Conservation (phyloP, 225 moss, liverwort and hornwort genomes). For the Physcomitrellopsis africana region DNA sequence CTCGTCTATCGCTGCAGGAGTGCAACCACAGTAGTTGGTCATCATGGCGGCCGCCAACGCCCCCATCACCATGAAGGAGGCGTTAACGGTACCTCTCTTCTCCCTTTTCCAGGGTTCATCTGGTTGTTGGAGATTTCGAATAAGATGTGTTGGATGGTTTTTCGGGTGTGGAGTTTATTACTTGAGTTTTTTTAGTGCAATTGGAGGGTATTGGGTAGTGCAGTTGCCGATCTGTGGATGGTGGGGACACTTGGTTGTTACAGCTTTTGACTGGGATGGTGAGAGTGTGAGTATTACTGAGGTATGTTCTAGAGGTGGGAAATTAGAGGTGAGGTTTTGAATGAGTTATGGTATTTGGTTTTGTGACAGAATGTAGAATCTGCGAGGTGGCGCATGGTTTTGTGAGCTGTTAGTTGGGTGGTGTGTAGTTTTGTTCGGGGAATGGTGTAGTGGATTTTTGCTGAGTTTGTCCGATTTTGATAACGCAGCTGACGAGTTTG, state of each 20-base stretch:
- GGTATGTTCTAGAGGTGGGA: not conserved
- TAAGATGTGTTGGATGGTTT: not conserved
- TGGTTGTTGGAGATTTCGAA: not conserved
- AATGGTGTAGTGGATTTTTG: conserved; percentile 4
- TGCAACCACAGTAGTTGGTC: not conserved
- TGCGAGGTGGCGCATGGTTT: conserved; percentile 18
- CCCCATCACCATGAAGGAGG: conserved; percentile 99
- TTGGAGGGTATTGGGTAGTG: conserved; percentile 5
- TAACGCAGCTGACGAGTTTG: conserved; percentile 92
- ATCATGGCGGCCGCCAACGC: conserved; percentile 99
- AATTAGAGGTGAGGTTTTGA: conserved; percentile 1
- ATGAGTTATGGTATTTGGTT: not conserved
- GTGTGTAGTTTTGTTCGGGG: conserved; percentile 13
- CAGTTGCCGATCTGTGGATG: conserved; percentile 26
- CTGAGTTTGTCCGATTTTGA: conserved; percentile 33
- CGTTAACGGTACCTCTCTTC: conserved; percentile 69
- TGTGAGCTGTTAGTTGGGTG: not conserved
- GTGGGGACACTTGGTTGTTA: not conserved
- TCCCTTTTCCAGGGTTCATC: no score
- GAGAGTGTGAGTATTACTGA: not conserved
- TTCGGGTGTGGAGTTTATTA: not conserved
- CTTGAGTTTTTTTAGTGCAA: not conserved
- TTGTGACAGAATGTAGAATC: not conserved
- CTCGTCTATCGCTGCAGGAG: no score
- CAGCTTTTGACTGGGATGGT: not conserved